Conservation (phyloP, 2,329 filamentous ascomycete genomes). For the Epichloe aotearoae region DNA sequence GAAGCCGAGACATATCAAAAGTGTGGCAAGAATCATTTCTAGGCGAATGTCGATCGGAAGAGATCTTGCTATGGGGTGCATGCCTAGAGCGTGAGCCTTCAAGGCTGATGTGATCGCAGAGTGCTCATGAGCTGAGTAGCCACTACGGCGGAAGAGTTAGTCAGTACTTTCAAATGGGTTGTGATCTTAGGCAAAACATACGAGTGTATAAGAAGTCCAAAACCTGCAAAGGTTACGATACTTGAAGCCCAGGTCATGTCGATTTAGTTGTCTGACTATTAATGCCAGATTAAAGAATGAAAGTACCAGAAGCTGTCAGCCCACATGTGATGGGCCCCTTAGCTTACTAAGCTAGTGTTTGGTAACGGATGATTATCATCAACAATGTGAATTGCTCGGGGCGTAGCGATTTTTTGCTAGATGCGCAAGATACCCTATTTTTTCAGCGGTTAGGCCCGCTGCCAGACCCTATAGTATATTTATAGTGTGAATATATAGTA, state of each 20-base stretch:
- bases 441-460: too few relatives aligned
- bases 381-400: too few relatives aligned
- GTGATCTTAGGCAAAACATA: constrained; percentile 33
- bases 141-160: constrained; percentile 38
- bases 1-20: constrained; percentile 72
- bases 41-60: constrained; percentile 78
- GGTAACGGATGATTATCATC: too few relatives aligned
- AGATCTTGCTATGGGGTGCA: constrained; percentile 27
- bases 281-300: neutral
- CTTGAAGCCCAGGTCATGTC: constrained; percentile 3
- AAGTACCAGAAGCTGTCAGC: too few relatives aligned
- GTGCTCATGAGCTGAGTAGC: constrained; percentile 94
- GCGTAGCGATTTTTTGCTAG: too few relatives aligned
- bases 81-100: constrained; percentile 29
- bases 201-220: constrained; percentile 79
- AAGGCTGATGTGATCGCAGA: constrained; percentile 54
- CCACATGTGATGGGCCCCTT: too few relatives aligned
- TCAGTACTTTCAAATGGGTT: constrained; percentile 2
- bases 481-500: too few relatives aligned
- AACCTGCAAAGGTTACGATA: constrained; percentile 31
- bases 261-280: neutral
- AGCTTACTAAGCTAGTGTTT: too few relatives aligned
- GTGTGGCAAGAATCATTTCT: constrained; percentile 69
- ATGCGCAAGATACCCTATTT: too few relatives aligned
- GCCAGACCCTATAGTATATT: too few relatives aligned